Conservation (phyloP, 1,284 basidiomycete species). For the Ustilago crameri region DNA sequence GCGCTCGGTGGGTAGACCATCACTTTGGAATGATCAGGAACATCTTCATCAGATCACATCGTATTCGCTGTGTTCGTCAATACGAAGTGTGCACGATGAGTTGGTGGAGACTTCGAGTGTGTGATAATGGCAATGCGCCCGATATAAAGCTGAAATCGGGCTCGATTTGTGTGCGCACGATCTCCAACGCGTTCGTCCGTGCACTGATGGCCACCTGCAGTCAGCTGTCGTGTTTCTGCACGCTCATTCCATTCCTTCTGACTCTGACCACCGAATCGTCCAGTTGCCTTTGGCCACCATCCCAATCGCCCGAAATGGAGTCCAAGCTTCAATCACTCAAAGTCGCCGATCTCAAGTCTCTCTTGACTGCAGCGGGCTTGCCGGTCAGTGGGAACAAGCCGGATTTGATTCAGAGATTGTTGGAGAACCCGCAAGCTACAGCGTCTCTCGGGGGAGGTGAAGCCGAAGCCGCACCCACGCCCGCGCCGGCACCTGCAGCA, state of each 20-base stretch:
- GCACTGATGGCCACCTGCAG: not conserved
- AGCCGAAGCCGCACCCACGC: not conserved
- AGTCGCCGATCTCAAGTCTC: slow-evolving; percentile 61
- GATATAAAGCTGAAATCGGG: not conserved
- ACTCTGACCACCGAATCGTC: too few species aligned
- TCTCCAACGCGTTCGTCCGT: not conserved
- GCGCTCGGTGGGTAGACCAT: slow-evolving; percentile 21
- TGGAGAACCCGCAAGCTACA: slow-evolving; percentile 61
- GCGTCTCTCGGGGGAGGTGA: slow-evolving; percentile 18
- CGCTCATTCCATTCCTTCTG: not conserved
- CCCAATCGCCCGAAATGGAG: slow-evolving; percentile 48
- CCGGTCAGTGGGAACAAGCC: slow-evolving; percentile 60
- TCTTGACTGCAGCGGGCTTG: slow-evolving; percentile 52
- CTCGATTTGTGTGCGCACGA: not conserved
- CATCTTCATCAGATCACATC: not conserved
- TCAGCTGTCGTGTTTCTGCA: too few species aligned
- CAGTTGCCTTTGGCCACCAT: too few species aligned
- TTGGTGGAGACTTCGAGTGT: too few species aligned
- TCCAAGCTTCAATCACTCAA: slow-evolving; percentile 59
- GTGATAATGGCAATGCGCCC: too few species aligned
- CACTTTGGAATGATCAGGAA: not conserved
- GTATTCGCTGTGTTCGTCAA: too few species aligned
- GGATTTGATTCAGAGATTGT: slow-evolving; percentile 60
- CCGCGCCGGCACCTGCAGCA: slow-evolving; percentile 6
- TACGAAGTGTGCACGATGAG: too few species aligned